phyloP scores from a whole-genome alignment of 257 asterid species.

The Capsicum baccatum region DNA sequence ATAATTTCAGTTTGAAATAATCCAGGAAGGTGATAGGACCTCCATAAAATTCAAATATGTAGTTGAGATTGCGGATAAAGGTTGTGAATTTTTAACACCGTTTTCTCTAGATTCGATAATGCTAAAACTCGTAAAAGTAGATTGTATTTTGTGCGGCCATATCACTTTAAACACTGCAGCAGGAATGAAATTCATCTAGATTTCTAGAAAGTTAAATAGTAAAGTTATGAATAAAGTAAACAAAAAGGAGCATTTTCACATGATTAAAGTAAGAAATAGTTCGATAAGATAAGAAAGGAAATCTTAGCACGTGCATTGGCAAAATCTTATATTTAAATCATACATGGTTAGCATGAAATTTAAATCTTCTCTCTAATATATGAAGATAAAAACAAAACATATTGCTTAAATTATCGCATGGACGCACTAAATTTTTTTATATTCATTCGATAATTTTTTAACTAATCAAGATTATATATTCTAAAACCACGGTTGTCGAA shows the following conservation, averaged over 20 bases:
- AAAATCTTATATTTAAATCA: not conserved
- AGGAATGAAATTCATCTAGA: not conserved
- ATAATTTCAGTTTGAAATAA: no score
- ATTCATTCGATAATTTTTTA: not conserved
- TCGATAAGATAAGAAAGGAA: constrained; percentile 16
- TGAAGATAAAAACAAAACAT: not conserved
- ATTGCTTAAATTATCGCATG: not conserved
- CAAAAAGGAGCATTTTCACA: not conserved
- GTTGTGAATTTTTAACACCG: no score
- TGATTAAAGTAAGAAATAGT: constrained; percentile 12
- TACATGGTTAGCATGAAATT: not conserved
- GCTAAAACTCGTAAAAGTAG: no score
- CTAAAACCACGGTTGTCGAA: not conserved
- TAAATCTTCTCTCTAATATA: not conserved
- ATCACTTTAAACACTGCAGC: no score
- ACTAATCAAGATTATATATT: not conserved
- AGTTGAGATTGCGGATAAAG: no score
- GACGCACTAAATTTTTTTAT: not conserved
- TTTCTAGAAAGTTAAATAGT: not conserved
- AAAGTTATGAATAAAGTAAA: not conserved
- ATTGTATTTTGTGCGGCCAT: no score
- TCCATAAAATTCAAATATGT: no score
- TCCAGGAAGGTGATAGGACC: no score
- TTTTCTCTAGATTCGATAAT: no score
- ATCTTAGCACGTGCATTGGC: not conserved